Conservation (phyloP, 2,329 filamentous ascomycete species). For the Ophiostoma piceae region DNA sequence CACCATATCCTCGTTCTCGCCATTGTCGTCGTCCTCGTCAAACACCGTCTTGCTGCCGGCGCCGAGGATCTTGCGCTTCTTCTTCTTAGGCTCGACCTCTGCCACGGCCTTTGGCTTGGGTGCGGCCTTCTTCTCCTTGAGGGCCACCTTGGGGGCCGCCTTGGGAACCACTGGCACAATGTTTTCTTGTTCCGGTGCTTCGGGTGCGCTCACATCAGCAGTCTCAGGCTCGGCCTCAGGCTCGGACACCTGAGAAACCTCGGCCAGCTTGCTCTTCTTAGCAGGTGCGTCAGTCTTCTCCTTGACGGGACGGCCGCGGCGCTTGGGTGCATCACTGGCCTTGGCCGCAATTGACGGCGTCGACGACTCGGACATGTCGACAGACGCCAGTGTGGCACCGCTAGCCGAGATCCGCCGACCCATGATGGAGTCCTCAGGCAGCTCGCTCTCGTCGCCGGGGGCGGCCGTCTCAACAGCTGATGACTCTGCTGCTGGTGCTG, state of each 20-base stretch:
- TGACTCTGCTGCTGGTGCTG: neutral
- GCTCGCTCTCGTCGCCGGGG: conserved; percentile 27
- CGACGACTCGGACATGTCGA: conserved; percentile 13
- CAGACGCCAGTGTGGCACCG: conserved; percentile 14
- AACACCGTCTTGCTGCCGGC: conserved; percentile 61
- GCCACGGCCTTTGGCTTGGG: conserved; percentile 20
- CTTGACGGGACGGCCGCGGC: conserved; percentile 43
- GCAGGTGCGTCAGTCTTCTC: conserved; percentile 43
- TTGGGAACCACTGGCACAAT: conserved; percentile 28
- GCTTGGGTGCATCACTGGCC: conserved; percentile 33
- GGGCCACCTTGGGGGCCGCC: conserved; percentile 21
- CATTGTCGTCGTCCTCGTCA: conserved; percentile 59
- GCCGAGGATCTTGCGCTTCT: conserved; percentile 68
- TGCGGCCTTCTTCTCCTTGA: conserved; percentile 23
- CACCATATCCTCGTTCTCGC: conserved; percentile 13
- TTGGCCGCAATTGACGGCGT: conserved; percentile 11
- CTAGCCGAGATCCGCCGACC: conserved; percentile 18
- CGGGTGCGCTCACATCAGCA: conserved; percentile 12
- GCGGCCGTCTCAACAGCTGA: neutral
- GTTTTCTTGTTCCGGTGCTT: conserved; percentile 33
- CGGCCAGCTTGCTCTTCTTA: conserved; percentile 39
- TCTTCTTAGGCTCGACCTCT: conserved; percentile 50
- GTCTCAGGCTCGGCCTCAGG: conserved; percentile 23
- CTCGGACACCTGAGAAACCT: conserved; percentile 27
- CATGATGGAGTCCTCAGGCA: conserved; percentile 26